Conservation (phyloP, 2,329 filamentous ascomycete species). For the Sporothrix globosa region DNA sequence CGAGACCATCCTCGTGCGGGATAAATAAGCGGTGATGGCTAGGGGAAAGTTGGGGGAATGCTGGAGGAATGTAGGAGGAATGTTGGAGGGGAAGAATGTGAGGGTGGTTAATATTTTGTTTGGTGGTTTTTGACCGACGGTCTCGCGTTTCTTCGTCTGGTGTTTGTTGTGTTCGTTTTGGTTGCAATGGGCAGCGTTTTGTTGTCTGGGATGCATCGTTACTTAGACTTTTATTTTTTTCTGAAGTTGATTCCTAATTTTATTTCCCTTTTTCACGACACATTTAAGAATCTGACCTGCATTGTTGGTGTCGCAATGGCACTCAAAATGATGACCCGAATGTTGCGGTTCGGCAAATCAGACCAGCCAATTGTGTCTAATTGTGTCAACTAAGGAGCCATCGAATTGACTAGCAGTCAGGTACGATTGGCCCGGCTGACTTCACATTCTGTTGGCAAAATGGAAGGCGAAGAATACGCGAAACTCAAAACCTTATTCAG, state of each 20-base stretch:
- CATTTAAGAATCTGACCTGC: no score
- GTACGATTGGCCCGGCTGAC: neutral
- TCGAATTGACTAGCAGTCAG: neutral
- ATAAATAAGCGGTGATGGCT: neutral
- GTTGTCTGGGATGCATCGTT: neutral
- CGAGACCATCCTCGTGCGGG: constrained; percentile 5
- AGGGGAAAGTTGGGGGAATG: neutral
- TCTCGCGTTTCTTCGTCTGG: no score
- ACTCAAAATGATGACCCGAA: neutral
- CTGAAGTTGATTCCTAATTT: no score
- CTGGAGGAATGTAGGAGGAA: no score
- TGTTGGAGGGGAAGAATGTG: no score
- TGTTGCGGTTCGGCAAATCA: no score
- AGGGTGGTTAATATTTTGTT: neutral
- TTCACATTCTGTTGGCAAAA: neutral
- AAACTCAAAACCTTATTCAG: constrained; percentile 6
- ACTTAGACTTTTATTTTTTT: neutral
- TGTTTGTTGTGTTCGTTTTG: neutral
- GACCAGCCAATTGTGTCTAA: no score
- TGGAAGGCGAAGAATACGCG: neutral
- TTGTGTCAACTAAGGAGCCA: no score
- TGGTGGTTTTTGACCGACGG: neutral
- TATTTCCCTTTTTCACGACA: neutral
- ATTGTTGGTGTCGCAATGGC: no score
- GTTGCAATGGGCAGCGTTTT: no score